Evolutionary conservation across 2,329 filamentous ascomycete genomes (phyloP).

Genomic region (Clonostachys solani): DNA sequence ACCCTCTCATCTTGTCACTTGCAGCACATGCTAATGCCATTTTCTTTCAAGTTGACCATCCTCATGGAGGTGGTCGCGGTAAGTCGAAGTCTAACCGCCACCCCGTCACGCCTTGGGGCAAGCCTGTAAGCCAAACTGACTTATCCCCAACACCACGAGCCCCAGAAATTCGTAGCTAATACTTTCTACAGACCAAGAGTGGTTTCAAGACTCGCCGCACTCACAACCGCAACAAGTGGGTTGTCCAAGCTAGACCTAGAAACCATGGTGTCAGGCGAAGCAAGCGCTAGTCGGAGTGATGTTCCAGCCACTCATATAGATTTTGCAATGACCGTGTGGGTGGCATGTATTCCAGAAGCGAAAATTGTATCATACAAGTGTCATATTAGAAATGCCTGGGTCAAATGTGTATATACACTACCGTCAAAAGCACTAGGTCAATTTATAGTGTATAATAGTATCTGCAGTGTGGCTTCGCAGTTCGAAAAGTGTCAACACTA

Average conservation of each 20-base stretch:
- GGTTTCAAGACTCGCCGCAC: conserved; percentile 90
- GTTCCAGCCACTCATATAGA: too few relatives aligned
- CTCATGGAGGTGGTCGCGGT: conserved; percentile 97
- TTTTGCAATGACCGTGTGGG: too few relatives aligned
- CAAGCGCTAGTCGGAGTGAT: conserved; percentile 38
- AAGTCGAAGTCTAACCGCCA: conserved; percentile 98
- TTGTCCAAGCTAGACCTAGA: conserved; percentile 76
- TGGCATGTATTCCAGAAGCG: too few relatives aligned
- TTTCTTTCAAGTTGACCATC: conserved; percentile 69
- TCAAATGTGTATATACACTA: too few relatives aligned
- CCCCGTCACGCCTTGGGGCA: conserved; percentile 95
- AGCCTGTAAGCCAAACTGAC: conserved; percentile 63
- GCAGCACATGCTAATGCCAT: neutral
- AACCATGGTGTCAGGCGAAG: conserved; percentile 87
- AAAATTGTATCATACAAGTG: too few relatives aligned
- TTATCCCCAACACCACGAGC: neutral
- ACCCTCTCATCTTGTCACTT: conserved; percentile 15
- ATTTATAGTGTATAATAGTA: too few relatives aligned
- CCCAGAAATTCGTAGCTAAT: neutral
- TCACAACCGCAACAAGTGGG: conserved; percentile 86
- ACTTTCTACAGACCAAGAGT: conserved; percentile 59
- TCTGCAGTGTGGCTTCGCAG: too few relatives aligned
- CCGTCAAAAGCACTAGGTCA: too few relatives aligned
- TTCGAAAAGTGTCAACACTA: too few relatives aligned
- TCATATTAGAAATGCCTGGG: too few relatives aligned